These are phyloP conservation scores for Desmodesmus armatus DNA, from an alignment of 139 green algal genomes.

Conservation along the genomic window DNA sequence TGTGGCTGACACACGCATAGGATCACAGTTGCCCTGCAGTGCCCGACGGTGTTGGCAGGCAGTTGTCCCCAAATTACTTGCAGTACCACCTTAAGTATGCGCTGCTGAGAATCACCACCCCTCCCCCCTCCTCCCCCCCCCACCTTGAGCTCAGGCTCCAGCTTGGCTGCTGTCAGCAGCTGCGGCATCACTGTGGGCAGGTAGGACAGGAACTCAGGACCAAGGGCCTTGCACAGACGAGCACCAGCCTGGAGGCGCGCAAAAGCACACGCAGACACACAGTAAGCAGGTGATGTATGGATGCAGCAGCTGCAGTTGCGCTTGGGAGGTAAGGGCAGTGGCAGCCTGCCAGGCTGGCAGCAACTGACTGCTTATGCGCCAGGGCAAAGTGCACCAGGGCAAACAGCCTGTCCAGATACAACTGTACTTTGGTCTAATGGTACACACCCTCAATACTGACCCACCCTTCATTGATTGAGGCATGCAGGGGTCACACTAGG, in stretches of 20 bases:
- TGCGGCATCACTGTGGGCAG: slow-evolving; percentile 94
- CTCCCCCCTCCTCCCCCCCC: too few relatives aligned
- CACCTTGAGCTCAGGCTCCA: slow-evolving; percentile 94
- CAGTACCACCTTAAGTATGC: too few relatives aligned
- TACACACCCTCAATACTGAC: too few relatives aligned
- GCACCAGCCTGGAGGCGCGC: slow-evolving; percentile 84
- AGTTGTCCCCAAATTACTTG: too few relatives aligned
- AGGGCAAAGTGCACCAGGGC: neutral
- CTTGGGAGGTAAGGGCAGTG: neutral
- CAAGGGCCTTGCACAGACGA: slow-evolving; percentile 97
- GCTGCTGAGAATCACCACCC: neutral
- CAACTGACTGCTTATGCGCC: neutral
- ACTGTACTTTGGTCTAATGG: too few relatives aligned
- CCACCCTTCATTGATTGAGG: too few relatives aligned
- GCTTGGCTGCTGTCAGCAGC: slow-evolving; percentile 79
- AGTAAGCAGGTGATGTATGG: neutral
- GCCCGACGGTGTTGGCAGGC: too few relatives aligned
- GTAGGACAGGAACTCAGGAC: slow-evolving; percentile 97
- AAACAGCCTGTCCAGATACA: too few relatives aligned
- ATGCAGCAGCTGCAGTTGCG: slow-evolving; percentile 50
- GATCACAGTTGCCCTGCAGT: too few relatives aligned
- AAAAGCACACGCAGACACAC: neutral
- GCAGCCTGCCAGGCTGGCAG: neutral
- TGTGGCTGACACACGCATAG: too few relatives aligned
- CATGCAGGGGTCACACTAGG: too few relatives aligned